These are phyloP conservation scores for Pythium myriotylum DNA, from an alignment of 352 stramenopile genomes.

Conservation along the genomic window DNA sequence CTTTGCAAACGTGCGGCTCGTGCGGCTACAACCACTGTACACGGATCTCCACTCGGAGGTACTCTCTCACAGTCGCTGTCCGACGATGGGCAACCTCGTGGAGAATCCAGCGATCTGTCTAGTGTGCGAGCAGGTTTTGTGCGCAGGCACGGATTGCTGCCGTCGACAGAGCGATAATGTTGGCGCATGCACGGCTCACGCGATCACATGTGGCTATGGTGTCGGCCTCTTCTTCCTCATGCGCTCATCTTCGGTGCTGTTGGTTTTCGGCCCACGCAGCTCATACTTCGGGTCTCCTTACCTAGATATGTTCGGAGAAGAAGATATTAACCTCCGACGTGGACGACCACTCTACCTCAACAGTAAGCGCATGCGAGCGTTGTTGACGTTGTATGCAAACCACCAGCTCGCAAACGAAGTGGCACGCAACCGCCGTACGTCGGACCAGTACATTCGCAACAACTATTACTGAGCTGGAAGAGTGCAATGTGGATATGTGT, in stretches of 20 bases:
- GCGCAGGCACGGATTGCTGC: slow-evolving; percentile 82
- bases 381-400: slow-evolving; percentile 74
- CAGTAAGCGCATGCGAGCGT: slow-evolving; percentile 67
- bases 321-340: slow-evolving; percentile 83
- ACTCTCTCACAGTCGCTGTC: slow-evolving; percentile 71
- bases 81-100: slow-evolving; percentile 66
- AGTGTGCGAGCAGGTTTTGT: slow-evolving; percentile 75
- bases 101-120: slow-evolving; percentile 85
- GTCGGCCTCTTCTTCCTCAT: slow-evolving; percentile 86
- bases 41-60: slow-evolving; percentile 80
- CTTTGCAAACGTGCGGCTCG: slow-evolving; percentile 68
- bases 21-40: slow-evolving; percentile 66
- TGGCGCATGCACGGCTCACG: slow-evolving; percentile 76
- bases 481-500: slow-evolving; percentile 2
- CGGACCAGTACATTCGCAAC: slow-evolving; percentile 86
- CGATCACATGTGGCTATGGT: slow-evolving; percentile 69
- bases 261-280: slow-evolving; percentile 71
- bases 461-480: slow-evolving; percentile 70
- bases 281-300: slow-evolving; percentile 88
- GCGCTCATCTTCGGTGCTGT: slow-evolving; percentile 72
- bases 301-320: slow-evolving; percentile 89
- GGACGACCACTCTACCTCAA: slow-evolving; percentile 78
- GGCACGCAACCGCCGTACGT: slow-evolving; percentile 78
- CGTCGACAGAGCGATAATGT: slow-evolving; percentile 64
- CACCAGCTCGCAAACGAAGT: slow-evolving; percentile 85